Evolutionary conservation across 805 yeast genomes (phyloP), one percentile per base, ranked within the genome.

Genomic region (Barnettozyma pratensis): DNA sequence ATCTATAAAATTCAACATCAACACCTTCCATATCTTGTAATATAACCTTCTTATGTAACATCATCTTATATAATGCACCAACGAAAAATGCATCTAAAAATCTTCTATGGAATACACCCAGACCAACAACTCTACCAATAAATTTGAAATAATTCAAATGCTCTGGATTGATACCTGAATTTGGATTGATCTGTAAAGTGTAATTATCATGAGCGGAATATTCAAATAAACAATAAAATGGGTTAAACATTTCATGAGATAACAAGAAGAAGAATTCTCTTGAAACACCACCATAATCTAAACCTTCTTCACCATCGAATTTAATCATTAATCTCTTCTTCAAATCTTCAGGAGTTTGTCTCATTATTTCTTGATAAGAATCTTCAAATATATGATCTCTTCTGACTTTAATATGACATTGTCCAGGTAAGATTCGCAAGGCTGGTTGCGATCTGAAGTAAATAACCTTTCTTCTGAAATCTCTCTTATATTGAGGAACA

Each of bases 381-480:
- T 94, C 99, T 71, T 94, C 99, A 67, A 94, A 90, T 47, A 94
- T 87, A 66, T 88, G 95, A 67, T 87, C 91, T 76, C 99, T 85
- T 68, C 98, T 83, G 47, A 94, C 98, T 73, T 94, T 94, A 66
- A 94, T 88, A 69, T 92, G 97, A 67, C 99, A 94, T 72, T 94
- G 99, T 32, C 99, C 99, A 5, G 99, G 98, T 63, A 91, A 76
- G 54, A 92, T 94, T 70, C 99, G 82, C 63, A 94, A 74, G 7
- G 98, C 97, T 10, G 99, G 99, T 72, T 94, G 99, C 4, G 97
- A 90, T 69, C 99, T 81, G 81, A 94, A 94, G 70, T 94, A 94
- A 55, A 94, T 92, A 50, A 94, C 88, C 73, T 94, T 94, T 72
- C 99, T 83, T 71, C 99, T 80, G 72, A 94, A 94, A 69, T 94